These are phyloP conservation scores for Mycena latifolia DNA, from an alignment of 768 basidiomycete species.

Conservation along the genomic window DNA sequence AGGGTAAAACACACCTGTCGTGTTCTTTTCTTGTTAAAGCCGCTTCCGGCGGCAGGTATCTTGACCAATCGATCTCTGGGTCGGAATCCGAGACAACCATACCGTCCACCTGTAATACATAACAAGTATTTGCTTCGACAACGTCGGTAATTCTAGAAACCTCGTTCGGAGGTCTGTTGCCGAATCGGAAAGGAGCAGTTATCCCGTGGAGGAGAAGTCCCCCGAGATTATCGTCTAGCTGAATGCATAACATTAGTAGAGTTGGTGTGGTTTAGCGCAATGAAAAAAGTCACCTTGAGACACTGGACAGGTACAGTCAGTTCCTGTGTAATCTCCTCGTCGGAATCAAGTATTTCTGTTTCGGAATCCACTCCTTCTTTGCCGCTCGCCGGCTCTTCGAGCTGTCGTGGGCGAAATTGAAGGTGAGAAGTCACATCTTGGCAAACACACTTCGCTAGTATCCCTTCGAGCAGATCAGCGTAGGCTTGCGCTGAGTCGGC, in stretches of 20 bases:
- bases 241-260: neutral
- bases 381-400: neutral
- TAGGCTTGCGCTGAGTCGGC: conserved; percentile 26
- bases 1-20: conserved; percentile 34
- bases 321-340: conserved; percentile 33
- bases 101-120: conserved; percentile 31
- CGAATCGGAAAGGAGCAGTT: conserved; percentile 19
- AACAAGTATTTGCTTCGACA: conserved; percentile 11
- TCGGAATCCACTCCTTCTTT: conserved; percentile 21
- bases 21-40: conserved; percentile 30
- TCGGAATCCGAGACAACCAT: conserved; percentile 12
- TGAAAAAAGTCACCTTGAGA: conserved; percentile 26
- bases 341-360: conserved; percentile 16
- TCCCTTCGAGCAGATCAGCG: conserved; percentile 16
- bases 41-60: conserved; percentile 25
- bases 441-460: conserved; percentile 26
- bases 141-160: neutral
- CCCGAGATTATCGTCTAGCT: conserved; percentile 30
- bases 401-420: conserved; percentile 22
- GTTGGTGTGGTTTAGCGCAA: neutral
- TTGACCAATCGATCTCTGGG: conserved; percentile 32
- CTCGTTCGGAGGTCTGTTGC: neutral
- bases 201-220: conserved; percentile 21
- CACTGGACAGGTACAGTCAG: conserved; percentile 24
- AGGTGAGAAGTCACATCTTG: conserved; percentile 27